Evolutionary conservation across 2,329 filamentous ascomycete genomes (phyloP).

Genomic region (Aspergillus aculeatus): DNA sequence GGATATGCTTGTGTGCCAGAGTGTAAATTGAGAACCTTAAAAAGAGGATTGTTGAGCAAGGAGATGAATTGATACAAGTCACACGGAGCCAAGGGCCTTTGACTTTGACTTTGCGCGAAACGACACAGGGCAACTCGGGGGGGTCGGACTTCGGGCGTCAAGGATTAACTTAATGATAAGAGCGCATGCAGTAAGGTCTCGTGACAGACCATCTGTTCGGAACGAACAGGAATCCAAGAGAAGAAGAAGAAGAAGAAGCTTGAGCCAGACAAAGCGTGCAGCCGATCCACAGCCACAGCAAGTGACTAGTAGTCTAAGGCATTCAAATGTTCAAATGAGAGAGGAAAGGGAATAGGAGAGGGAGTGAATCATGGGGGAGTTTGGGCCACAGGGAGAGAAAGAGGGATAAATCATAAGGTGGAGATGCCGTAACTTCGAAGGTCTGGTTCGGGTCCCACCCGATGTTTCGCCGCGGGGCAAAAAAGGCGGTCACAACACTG

Average conservation of each 20-base stretch:
- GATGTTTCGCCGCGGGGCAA: not conserved
- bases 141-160: not conserved
- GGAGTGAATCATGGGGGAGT: not conserved
- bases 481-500: not conserved
- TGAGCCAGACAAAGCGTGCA: not conserved
- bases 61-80: not conserved
- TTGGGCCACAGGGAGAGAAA: constrained; percentile 2
- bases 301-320: not conserved
- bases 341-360: not conserved
- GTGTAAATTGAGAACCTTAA: not conserved
- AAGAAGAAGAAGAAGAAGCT: not conserved
- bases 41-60: not conserved
- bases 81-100: not conserved
- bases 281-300: not conserved
- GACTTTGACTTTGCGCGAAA: not conserved
- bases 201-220: not conserved
- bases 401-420: not conserved
- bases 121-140: not conserved
- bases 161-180: not conserved
- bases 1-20: not conserved
- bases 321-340: not conserved
- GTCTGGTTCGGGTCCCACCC: not conserved
- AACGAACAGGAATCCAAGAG: not conserved
- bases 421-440: not conserved
- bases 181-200: not conserved